Conservation (phyloP, 108 stramenopile genomes). For the Phaeodactylum tricornutum region DNA sequence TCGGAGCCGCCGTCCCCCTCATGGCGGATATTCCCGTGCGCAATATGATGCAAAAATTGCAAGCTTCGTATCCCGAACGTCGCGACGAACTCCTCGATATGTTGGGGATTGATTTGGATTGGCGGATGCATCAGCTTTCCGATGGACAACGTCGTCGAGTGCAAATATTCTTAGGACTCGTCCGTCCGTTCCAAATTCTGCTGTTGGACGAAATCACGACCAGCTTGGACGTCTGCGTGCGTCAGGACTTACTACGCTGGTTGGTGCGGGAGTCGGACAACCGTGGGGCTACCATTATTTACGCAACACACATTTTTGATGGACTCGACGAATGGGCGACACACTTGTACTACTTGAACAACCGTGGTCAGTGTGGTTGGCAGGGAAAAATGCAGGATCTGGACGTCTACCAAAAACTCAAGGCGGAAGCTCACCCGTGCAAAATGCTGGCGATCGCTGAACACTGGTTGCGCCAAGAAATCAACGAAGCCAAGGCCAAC, state of each 20-base stretch:
- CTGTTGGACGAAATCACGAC: conserved; percentile 97
- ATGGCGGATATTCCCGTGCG: conserved; percentile 92
- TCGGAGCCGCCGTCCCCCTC: conserved; percentile 75
- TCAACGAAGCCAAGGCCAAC: conserved; percentile 40
- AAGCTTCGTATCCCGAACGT: conserved; percentile 90
- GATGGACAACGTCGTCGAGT: conserved; percentile 94
- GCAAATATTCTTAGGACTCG: conserved; percentile 89
- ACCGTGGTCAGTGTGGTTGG: conserved; percentile 67
- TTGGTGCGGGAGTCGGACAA: conserved; percentile 84
- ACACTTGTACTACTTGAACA: conserved; percentile 63
- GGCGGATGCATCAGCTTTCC: conserved; percentile 94
- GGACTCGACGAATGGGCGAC: conserved; percentile 47
- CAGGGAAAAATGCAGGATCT: conserved; percentile 72
- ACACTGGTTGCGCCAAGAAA: conserved; percentile 74
- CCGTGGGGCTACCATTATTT: conserved; percentile 89
- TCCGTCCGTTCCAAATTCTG: conserved; percentile 92
- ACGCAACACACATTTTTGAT: conserved; percentile 98
- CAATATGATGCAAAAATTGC: conserved; percentile 94
- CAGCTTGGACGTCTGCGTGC: conserved; percentile 91
- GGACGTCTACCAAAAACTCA: conserved; percentile 60
- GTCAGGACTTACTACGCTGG: conserved; percentile 89
- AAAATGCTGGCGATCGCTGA: conserved; percentile 82
- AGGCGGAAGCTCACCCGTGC: conserved; percentile 60
- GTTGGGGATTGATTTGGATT: conserved; percentile 91
- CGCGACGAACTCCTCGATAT: conserved; percentile 90